Percentiles rank a stretch among this genome's conserved stretches.
Conservation (phyloP, 257 asterid species). For the Nicotiana noctiflora region DNA sequence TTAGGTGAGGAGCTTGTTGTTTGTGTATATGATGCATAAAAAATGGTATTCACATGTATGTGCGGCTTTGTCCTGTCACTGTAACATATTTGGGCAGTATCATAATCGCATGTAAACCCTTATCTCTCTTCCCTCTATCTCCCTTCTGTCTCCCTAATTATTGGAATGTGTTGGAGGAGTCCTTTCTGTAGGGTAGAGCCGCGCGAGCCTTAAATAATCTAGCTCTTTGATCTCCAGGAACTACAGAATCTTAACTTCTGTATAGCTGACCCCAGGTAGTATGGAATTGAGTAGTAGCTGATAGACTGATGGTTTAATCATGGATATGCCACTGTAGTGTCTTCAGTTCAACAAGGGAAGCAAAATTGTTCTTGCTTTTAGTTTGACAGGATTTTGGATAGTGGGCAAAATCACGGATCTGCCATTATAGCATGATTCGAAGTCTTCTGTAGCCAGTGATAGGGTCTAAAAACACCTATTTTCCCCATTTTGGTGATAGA, state of each 20-base stretch:
- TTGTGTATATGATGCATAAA: not conserved
- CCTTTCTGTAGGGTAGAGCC: not conserved
- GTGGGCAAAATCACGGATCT: not conserved
- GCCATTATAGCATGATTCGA: not conserved
- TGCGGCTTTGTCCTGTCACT: not conserved
- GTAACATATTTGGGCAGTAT: not conserved
- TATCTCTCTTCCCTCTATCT: not conserved
- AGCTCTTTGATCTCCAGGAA: not conserved
- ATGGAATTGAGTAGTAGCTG: not conserved
- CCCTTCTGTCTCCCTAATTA: too few species aligned
- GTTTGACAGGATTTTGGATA: conserved; percentile 1
- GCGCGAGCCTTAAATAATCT: not conserved
- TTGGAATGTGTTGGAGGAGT: not conserved
- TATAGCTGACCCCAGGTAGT: not conserved
- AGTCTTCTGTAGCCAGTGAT: not conserved
- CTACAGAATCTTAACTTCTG: not conserved
- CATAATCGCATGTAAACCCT: not conserved
- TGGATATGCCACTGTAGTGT: not conserved
- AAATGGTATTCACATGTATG: not conserved
- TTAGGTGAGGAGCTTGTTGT: not conserved
- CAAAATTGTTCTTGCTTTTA: not conserved
- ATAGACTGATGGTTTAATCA: not conserved
- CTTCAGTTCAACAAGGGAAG: not conserved
- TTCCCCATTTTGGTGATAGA: not conserved
- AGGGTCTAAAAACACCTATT: not conserved